Conservation (phyloP, 441 rosid species). For the Adansonia madagascariensis region DNA sequence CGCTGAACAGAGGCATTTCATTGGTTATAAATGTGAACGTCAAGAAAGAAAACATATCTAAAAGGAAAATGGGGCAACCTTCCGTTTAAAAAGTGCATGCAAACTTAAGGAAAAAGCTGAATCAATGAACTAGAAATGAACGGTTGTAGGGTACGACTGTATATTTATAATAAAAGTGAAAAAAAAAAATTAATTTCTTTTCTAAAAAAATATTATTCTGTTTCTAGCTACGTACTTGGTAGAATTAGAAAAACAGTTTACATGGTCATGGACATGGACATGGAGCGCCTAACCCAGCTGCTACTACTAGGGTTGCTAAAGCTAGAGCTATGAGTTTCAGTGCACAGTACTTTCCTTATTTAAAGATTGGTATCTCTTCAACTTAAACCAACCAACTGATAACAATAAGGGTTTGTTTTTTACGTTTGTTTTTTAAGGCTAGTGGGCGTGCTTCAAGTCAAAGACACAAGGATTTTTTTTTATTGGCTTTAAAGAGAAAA, state of each 20-base stretch:
- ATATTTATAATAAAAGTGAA: background rate
- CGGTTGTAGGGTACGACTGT: background rate
- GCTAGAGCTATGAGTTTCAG: too few relatives aligned
- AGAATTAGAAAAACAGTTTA: too few relatives aligned
- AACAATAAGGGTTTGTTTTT: too few relatives aligned
- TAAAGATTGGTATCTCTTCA: too few relatives aligned
- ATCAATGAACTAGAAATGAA: background rate
- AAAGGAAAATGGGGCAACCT: background rate
- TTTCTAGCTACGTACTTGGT: background rate
- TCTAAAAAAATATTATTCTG: background rate
- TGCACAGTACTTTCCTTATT: too few relatives aligned
- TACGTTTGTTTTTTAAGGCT: too few relatives aligned
- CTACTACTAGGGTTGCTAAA: background rate
- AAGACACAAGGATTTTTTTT: background rate
- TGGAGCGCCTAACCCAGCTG: background rate
- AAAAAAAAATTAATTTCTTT: too few relatives aligned
- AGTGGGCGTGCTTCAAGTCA: background rate
- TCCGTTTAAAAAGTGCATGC: background rate
- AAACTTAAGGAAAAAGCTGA: background rate
- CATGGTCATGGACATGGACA: background rate
- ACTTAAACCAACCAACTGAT: too few relatives aligned
- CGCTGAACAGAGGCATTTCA: background rate
- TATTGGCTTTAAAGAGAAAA: background rate
- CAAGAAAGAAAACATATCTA: background rate
- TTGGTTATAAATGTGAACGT: background rate